Evolutionary conservation across 768 basidiomycete species (phyloP).

Genomic region (Amanita jacksonii): DNA sequence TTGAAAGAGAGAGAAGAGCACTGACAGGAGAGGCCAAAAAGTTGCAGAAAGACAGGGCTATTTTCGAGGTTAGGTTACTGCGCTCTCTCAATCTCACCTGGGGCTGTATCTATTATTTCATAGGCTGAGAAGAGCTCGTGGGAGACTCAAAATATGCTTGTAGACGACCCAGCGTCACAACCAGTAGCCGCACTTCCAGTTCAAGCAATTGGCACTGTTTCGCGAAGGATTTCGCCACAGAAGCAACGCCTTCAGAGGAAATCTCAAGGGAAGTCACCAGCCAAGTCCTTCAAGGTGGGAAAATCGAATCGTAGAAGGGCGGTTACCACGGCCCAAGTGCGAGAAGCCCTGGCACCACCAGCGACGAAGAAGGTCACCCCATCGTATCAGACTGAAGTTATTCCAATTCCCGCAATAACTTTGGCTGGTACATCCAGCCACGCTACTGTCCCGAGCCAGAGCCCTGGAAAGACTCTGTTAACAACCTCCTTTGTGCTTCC

Average conservation of each 20-base stretch:
- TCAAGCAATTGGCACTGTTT: conserved; percentile 7
- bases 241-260: conserved; percentile 12
- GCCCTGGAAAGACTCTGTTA: conserved; percentile 35
- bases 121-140: conserved; percentile 67
- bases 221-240: conserved; percentile 16
- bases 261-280: conserved; percentile 22
- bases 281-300: conserved; percentile 31
- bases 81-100: not conserved
- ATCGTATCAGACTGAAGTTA: conserved; percentile 33
- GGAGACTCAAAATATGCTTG: conserved; percentile 48
- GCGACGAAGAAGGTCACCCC: conserved; percentile 26
- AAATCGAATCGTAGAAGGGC: conserved; percentile 39
- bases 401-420: conserved; percentile 22
- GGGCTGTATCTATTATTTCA: conserved; percentile 35
- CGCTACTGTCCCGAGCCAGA: conserved; percentile 20
- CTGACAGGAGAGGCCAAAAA: conserved; percentile 56
- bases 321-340: conserved; percentile 1
- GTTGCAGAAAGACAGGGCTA: conserved; percentile 54
- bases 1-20: conserved; percentile 56
- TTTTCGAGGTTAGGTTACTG: conserved; percentile 47
- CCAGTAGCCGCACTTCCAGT: not conserved
- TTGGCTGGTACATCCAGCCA: not conserved
- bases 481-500: conserved; percentile 70
- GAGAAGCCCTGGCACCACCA: conserved; percentile 21
- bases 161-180: not conserved